Evolutionary conservation across 352 stramenopile genomes (phyloP), one percentile per base, ranked within the genome.

Genomic region (Phytophthora crassamura): DNA sequence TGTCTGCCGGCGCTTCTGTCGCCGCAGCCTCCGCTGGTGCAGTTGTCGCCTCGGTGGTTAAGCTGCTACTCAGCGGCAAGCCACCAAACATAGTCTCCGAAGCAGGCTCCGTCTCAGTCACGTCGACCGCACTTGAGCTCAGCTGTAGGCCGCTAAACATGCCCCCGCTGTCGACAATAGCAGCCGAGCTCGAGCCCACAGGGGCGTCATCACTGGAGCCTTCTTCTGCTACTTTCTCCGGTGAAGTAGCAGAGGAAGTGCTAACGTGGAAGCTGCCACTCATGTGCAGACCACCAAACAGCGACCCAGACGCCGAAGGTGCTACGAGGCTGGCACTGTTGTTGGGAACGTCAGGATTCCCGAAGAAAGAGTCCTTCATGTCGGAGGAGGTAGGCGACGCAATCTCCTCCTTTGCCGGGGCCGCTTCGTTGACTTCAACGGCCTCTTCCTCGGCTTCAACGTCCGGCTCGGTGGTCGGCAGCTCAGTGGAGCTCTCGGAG

Each of bases 281-380:
- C 57, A 87, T 57, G 12, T 88, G 64, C 25, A 89, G 43, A 5
- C 74, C 72, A 5, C 69, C 72, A 59, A 86, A 86, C 32, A 88
- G 46, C 16, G 57, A 81, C 32, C 57, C 60, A 56, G 69, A 69
- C 4, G 60, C 65, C 33, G 65, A 75, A 4, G 59, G 60, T 7
- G 64, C 54, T 32, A 66, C 28, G 28, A 76, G 16, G 54, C 64
- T 72, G 7, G 58, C 47, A 7, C 42, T 56, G 22, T 64, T 48
- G 3, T 57, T 40, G 14, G 30, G 32, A 12, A 52, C 38, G 25
- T 69, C 43, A 25, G 66, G 63, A 7, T 65, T 70, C 2, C 78
- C 78, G 36, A 87, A 87, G 55, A 87, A 81, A 30, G 77, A 86
- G 20, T 85, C 76, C 35, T 76, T 81, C 73, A 81, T 76, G 47